phyloP scores from a whole-genome alignment of 129 eudicot genomes.

The Silybum marianum region DNA sequence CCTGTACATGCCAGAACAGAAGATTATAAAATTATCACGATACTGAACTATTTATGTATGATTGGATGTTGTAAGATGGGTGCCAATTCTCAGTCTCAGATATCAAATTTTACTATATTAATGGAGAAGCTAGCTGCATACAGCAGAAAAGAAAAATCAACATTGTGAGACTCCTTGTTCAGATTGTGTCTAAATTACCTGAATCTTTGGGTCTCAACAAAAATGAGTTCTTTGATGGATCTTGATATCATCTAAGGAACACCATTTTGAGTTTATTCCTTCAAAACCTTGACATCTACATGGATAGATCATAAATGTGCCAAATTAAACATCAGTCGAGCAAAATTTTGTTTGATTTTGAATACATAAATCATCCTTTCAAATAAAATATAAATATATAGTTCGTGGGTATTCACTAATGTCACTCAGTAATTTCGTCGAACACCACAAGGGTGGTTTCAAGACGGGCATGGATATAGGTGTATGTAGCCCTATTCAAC shows the following conservation, averaged over 20 bases:
- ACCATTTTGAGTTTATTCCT: not conserved
- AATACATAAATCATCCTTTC: not conserved
- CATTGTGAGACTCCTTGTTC: not conserved
- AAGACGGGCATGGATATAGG: not conserved
- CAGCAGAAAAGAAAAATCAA: not conserved
- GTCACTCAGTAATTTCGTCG: constrained; percentile 3
- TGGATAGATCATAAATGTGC: not conserved
- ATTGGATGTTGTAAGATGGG: constrained; percentile 6
- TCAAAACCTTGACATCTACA: not conserved
- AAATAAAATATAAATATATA: not conserved
- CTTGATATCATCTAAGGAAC: not conserved
- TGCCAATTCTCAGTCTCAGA: constrained; percentile 4
- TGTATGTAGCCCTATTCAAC: too few species aligned
- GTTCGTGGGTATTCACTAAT: not conserved
- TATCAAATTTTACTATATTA: too few species aligned
- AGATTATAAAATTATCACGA: constrained; percentile 21
- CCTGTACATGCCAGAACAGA: constrained; percentile 46
- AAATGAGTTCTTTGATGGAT: not conserved
- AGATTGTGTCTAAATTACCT: not conserved
- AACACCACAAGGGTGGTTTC: not conserved
- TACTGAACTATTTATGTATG: constrained; percentile 19
- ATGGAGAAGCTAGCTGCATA: too few species aligned
- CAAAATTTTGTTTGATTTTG: not conserved
- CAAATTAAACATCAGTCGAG: not conserved
- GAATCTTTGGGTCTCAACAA: not conserved